Percentiles rank a stretch among this genome's conserved stretches.
Evolutionary conservation across 2,329 filamentous ascomycete genomes (phyloP).

Genomic region (Zalaria sp.): DNA sequence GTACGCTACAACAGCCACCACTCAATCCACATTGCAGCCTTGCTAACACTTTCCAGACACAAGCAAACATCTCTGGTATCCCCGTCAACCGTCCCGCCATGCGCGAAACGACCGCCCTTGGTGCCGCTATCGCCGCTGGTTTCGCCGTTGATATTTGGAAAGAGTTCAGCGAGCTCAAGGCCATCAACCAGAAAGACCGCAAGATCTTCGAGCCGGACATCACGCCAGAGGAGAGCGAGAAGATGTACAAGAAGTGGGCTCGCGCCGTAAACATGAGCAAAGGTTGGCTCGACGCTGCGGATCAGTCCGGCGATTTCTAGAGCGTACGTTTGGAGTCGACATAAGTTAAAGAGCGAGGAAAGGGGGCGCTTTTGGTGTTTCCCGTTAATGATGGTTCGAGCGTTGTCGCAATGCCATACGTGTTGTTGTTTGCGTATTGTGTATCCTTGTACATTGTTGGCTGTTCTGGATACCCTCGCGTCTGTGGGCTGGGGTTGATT

Average conservation of each 20-base stretch:
- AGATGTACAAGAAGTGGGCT: slow-evolving; percentile 14
- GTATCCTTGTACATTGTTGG: too few species aligned
- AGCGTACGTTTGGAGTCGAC: not conserved
- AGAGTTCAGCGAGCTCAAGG: slow-evolving; percentile 53
- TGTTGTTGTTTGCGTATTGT: too few species aligned
- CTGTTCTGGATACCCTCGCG: too few species aligned
- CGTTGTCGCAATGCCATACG: too few species aligned
- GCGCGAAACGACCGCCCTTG: slow-evolving; percentile 76
- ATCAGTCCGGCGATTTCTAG: slow-evolving; percentile 6
- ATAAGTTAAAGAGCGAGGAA: not conserved
- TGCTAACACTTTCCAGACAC: slow-evolving; percentile 35
- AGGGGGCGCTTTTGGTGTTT: not conserved
- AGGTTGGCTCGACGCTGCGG: slow-evolving; percentile 12
- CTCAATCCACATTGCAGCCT: not conserved
- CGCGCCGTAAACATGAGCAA: slow-evolving; percentile 13
- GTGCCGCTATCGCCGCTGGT: slow-evolving; percentile 72
- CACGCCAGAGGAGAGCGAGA: slow-evolving; percentile 8
- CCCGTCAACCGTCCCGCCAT: slow-evolving; percentile 68
- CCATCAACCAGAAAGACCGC: slow-evolving; percentile 12
- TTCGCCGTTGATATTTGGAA: slow-evolving; percentile 66
- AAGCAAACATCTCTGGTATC: slow-evolving; percentile 72
- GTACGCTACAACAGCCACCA: slow-evolving; percentile 20
- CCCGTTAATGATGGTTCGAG: too few species aligned
- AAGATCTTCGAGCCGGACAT: slow-evolving; percentile 11
- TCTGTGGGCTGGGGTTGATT: too few species aligned